Evolutionary conservation across 495 filamentous ascomycete species (phyloP), one percentile per base, ranked within the genome.

Genomic region (Aspergillus bertholletiae): DNA sequence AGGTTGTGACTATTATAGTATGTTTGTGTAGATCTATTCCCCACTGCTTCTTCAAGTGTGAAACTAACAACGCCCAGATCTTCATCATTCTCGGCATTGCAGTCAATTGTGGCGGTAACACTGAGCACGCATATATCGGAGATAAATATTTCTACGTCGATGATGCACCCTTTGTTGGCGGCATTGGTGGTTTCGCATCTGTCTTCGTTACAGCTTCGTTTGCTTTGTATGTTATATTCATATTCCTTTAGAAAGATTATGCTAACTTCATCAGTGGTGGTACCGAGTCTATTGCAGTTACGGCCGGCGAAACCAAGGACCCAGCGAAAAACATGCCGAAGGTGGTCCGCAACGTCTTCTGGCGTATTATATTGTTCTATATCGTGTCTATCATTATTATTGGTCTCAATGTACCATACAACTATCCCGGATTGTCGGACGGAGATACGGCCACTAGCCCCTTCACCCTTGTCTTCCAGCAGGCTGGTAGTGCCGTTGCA

Each of bases 281-380:
- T 26, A 82, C 79, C 17, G 80, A 83, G 58, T 79, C 76, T 17
- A 80, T 83, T 53, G 79, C 79, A 39, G 75, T 82, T 43, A 81
- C 80, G 1, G 80, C 80, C 2, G 80, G 79, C 7, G 80, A 77
- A 56, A 80, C 77, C 22, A 76, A 76, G 46, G 64, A 79, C 55
- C 77, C 77, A 1, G 65, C 75, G 11, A 68, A 72, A 51, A 77
- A 57, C 26, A 62, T 79, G 54, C 77, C 77, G n/a, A 71, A 70
- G 21, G 76, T 79, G 13, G 73, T 80, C 2, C 70, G 71, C 40
- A 80, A 79, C 50, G 77, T 80, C 55, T 79, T 80, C 64, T 80
- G 74, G 74, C 76, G 77, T 5, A 80, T 80, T 34, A 45, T 80
- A 11, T 68, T 80, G 3, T 79, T 80, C 64, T 80, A 80, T 58